These are phyloP conservation scores for Quercus dentata DNA, from an alignment of 306 rosid species.

Conservation along the genomic window DNA sequence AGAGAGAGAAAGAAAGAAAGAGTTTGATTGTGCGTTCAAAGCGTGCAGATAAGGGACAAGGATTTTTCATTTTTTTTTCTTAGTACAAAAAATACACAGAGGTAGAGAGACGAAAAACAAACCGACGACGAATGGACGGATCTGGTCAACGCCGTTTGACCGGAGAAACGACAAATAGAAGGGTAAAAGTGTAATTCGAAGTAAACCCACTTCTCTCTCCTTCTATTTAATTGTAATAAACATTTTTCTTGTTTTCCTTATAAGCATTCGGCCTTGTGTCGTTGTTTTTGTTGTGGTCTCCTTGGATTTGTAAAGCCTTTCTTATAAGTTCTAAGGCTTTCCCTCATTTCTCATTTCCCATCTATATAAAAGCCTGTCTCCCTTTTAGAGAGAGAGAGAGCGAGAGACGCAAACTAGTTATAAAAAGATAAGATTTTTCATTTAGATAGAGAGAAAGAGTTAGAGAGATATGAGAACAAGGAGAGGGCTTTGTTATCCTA, in stretches of 20 bases:
- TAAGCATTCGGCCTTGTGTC: slow-evolving; percentile 41
- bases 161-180: slow-evolving; percentile 18
- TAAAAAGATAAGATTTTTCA: too few species aligned
- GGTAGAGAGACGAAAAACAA: slow-evolving; percentile 10
- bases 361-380: slow-evolving; percentile 25
- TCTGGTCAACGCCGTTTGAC: slow-evolving; percentile 73
- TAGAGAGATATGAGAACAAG: slow-evolving; percentile 55
- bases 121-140: slow-evolving; percentile 34
- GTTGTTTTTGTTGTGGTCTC: slow-evolving; percentile 41
- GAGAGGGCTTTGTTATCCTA: slow-evolving; percentile 50
- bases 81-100: background rate
- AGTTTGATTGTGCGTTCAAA: slow-evolving; percentile 17
- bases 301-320: background rate
- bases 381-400: background rate
- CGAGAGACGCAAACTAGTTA: background rate
- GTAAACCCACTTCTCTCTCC: background rate
- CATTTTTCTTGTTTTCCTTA: background rate
- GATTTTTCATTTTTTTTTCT: slow-evolving; percentile 9
- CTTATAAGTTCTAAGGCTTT: background rate
- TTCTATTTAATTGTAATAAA: slow-evolving; percentile 4
- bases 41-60: slow-evolving; percentile 43
- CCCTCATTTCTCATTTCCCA: background rate
- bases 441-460: background rate
- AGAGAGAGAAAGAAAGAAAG: background rate
- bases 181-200: slow-evolving; percentile 23